Conservation (phyloP, 169 alveolate species). For the Plasmodium fragile region DNA sequence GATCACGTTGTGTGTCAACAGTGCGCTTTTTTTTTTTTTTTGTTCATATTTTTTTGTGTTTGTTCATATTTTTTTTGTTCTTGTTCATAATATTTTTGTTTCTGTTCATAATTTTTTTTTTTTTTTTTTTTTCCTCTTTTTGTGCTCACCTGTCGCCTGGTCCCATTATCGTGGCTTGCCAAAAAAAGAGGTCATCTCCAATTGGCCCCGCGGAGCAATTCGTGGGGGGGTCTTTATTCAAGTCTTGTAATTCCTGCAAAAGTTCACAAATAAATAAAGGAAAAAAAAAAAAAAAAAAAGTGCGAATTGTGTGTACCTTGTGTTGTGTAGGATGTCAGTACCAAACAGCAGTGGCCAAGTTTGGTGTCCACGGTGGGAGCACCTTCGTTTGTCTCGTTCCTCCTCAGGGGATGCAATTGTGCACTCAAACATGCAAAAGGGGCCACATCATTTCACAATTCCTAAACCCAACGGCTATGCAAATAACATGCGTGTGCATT, state of each 20-base stretch:
- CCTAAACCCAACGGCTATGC: neutral
- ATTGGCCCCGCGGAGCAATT: conserved; percentile 99
- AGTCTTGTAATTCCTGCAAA: conserved; percentile 95
- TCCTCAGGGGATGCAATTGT: neutral
- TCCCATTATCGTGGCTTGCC: conserved; percentile 99
- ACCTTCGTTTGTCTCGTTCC: neutral
- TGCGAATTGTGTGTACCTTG: neutral
- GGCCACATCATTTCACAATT: neutral
- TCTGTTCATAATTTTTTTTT: no score
- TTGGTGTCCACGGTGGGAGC: neutral
- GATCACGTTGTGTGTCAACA: neutral
- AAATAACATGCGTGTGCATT: neutral
- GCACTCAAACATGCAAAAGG: neutral
- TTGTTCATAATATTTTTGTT: no score
- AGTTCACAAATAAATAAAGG: neutral
- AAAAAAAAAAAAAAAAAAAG: neutral
- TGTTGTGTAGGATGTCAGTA: neutral
- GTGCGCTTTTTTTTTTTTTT: neutral
- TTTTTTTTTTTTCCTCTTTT: conserved; percentile 19
- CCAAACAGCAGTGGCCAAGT: neutral
- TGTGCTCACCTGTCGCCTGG: conserved; percentile 94
- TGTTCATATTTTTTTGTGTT: no score
- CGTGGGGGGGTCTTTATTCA: conserved; percentile 99
- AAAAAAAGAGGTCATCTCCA: conserved; percentile 97
- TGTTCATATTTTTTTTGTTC: conserved; percentile 18